These are phyloP conservation scores for Candida albicans DNA, from an alignment of 1,139 yeast species.

Conservation along the genomic window DNA sequence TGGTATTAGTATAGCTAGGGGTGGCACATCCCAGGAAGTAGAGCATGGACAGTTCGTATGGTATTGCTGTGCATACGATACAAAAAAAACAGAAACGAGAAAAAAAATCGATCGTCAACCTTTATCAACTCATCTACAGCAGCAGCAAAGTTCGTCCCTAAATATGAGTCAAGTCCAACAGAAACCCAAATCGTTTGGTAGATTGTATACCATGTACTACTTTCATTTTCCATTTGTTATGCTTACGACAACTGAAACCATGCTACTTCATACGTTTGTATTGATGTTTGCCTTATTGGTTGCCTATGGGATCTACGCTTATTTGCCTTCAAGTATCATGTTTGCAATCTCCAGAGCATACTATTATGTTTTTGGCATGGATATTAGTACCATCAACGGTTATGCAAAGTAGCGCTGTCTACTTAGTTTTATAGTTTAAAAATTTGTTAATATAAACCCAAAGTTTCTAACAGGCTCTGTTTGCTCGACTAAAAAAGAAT, in stretches of 20 bases:
- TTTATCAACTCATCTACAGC: too few relatives aligned
- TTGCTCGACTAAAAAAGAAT: neutral
- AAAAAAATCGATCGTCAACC: too few relatives aligned
- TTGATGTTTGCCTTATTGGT: slow-evolving; percentile 33
- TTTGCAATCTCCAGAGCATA: slow-evolving; percentile 33
- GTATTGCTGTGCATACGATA: too few relatives aligned
- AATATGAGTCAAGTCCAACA: neutral
- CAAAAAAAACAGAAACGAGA: too few relatives aligned
- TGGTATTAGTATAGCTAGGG: too few relatives aligned
- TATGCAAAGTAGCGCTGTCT: neutral
- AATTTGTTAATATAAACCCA: too few relatives aligned
- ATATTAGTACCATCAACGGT: slow-evolving; percentile 6
- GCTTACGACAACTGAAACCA: slow-evolving; percentile 39
- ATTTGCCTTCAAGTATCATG: slow-evolving; percentile 33
- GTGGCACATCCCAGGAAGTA: too few relatives aligned
- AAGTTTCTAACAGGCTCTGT: too few relatives aligned
- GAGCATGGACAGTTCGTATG: too few relatives aligned
- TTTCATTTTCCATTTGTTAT: slow-evolving; percentile 40
- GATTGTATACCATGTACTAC: slow-evolving; percentile 32
- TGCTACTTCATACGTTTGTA: slow-evolving; percentile 31
- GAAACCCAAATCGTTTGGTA: slow-evolving; percentile 12
- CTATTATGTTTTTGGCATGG: slow-evolving; percentile 37
- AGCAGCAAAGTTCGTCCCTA: neutral
- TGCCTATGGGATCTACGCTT: slow-evolving; percentile 39
- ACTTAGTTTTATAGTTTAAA: neutral